These are phyloP conservation scores for Entonaema liquescens DNA, from an alignment of 495 filamentous ascomycete genomes.

Conservation along the genomic window DNA sequence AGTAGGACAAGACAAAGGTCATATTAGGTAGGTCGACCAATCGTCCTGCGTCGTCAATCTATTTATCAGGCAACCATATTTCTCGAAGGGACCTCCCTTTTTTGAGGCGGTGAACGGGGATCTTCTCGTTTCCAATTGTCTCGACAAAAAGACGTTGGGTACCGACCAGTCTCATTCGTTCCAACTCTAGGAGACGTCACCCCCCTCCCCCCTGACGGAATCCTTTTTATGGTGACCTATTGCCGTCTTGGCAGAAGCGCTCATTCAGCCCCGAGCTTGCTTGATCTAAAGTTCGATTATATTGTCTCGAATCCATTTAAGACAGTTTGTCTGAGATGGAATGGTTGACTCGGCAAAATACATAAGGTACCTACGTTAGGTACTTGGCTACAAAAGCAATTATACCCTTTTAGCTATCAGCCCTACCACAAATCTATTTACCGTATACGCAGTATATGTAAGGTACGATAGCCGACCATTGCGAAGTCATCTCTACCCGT, in stretches of 20 bases:
- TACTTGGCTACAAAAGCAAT: background rate
- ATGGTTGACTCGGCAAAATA: constrained; percentile 18
- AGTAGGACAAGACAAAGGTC: constrained; percentile 14
- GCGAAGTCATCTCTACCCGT: background rate
- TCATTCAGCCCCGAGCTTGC: constrained; percentile 11
- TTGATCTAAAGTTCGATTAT: background rate
- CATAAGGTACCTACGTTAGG: background rate
- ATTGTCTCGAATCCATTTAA: background rate
- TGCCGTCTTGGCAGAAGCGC: constrained; percentile 23
- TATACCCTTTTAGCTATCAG: constrained; percentile 18
- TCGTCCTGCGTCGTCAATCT: constrained; percentile 27
- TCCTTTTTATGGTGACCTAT: constrained; percentile 31
- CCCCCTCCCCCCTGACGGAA: constrained; percentile 34
- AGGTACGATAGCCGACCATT: background rate
- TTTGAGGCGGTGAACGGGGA: constrained; percentile 38
- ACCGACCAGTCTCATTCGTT: constrained; percentile 27
- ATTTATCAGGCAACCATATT: constrained; percentile 40
- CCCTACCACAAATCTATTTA: constrained; percentile 27
- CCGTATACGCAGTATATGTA: background rate
- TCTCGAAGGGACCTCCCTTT: constrained; percentile 29
- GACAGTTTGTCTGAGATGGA: background rate
- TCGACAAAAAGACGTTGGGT: constrained; percentile 28
- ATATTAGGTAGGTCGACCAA: constrained; percentile 22
- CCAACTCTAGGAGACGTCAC: constrained; percentile 19
- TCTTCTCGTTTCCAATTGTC: constrained; percentile 16